phyloP scores from a whole-genome alignment of 768 basidiomycete genomes.

The Leucosporidium yakuticum region DNA sequence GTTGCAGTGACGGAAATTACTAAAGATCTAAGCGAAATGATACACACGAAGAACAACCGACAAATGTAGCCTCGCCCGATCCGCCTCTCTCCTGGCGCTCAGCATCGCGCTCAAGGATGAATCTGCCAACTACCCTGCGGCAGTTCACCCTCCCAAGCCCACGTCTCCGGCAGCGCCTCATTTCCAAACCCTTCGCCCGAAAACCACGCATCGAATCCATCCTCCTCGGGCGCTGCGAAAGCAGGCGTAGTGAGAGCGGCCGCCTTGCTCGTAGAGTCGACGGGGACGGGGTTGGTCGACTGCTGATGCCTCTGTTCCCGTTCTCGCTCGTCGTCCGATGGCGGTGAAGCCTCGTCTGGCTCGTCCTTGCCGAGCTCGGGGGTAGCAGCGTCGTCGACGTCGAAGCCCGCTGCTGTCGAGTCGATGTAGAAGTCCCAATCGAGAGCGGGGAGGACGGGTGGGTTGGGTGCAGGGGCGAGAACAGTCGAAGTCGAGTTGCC shows the following conservation, averaged over 20 bases:
- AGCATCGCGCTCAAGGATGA: neutral
- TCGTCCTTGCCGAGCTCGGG: slow-evolving; percentile 12
- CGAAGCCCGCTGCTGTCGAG: slow-evolving; percentile 25
- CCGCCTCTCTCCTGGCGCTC: neutral
- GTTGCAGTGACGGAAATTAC: no score
- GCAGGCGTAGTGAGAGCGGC: neutral
- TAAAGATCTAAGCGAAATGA: no score
- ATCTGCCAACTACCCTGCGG: neutral
- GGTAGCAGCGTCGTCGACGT: slow-evolving; percentile 9
- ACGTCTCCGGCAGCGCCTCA: neutral
- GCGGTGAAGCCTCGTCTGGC: no score
- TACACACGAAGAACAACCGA: no score
- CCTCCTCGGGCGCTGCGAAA: neutral
- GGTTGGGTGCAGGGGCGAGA: neutral
- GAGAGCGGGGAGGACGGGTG: neutral
- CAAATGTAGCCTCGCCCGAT: no score
- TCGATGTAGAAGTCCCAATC: slow-evolving; percentile 27
- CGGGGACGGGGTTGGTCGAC: neutral
- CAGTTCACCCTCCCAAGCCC: slow-evolving; percentile 10
- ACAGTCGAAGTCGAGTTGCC: neutral
- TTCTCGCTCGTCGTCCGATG: neutral
- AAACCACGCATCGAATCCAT: neutral
- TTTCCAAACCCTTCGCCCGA: neutral
- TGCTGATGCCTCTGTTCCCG: neutral
- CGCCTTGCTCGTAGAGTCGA: neutral